Evolutionary conservation across 2,329 filamentous ascomycete species (phyloP).

Genomic region (Berkeleyomyces rouxiae): DNA sequence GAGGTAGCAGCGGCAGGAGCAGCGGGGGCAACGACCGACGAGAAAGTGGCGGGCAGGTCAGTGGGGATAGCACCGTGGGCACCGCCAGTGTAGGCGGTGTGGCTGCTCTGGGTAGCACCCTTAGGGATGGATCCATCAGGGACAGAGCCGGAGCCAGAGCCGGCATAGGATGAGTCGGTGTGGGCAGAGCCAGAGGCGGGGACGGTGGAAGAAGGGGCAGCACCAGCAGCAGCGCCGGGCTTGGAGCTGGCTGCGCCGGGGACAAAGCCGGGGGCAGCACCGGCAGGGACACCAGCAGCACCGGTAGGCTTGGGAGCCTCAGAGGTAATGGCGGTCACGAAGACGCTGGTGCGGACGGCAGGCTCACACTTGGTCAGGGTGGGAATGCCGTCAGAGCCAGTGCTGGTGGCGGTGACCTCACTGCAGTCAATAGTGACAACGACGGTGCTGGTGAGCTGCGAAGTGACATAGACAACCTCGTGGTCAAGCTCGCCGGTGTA

Average conservation of each 20-base stretch:
- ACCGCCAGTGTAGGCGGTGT: background rate
- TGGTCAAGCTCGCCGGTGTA: background rate
- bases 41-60: background rate
- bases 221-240: background rate
- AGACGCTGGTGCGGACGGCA: background rate
- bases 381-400: background rate
- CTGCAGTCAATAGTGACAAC: slow-evolving; percentile 4
- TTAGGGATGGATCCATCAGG: background rate
- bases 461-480: background rate
- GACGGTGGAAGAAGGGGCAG: background rate
- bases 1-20: background rate
- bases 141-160: background rate
- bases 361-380: background rate
- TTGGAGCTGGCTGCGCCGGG: background rate
- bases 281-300: background rate
- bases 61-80: background rate
- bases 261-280: background rate
- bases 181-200: background rate
- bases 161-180: background rate
- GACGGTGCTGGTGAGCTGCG: background rate
- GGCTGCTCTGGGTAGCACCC: background rate
- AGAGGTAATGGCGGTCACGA: background rate
- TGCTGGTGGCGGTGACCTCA: background rate
- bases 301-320: background rate
- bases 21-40: background rate